Conservation (phyloP, 495 filamentous ascomycete species). For the Cladorrhinum samala region DNA sequence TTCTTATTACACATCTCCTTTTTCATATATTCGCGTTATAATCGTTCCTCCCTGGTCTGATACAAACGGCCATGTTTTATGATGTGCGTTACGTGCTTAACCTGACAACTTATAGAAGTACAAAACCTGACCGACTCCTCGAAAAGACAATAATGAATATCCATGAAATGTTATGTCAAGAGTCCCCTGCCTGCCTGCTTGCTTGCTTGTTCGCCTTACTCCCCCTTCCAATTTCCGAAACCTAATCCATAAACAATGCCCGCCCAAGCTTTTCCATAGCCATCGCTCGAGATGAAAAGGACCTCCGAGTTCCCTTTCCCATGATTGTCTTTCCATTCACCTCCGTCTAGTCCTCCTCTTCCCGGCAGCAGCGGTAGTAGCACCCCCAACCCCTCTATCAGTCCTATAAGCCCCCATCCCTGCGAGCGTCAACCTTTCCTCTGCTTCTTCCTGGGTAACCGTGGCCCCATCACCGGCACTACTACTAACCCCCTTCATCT, state of each 20-base stretch:
- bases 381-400: neutral
- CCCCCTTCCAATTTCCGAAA: neutral
- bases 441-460: neutral
- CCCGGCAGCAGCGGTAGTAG: neutral
- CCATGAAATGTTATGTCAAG: no score
- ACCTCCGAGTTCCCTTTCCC: no score
- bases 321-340: no score
- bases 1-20: no score
- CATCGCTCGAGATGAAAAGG: no score
- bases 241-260: no score
- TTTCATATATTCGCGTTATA: no score
- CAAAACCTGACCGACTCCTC: neutral
- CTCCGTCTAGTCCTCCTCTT: neutral
- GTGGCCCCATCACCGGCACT: neutral
- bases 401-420: neutral
- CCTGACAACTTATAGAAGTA: neutral
- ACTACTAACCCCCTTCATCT: neutral
- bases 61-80: no score
- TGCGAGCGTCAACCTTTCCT: neutral
- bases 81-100: no score
- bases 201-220: neutral
- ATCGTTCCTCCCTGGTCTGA: no score
- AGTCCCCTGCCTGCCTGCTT: conserved; percentile 1
- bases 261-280: no score
- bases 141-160: neutral